These are phyloP conservation scores for Chaetoceros muelleri DNA, from an alignment of 108 stramenopile species.

Conservation along the genomic window DNA sequence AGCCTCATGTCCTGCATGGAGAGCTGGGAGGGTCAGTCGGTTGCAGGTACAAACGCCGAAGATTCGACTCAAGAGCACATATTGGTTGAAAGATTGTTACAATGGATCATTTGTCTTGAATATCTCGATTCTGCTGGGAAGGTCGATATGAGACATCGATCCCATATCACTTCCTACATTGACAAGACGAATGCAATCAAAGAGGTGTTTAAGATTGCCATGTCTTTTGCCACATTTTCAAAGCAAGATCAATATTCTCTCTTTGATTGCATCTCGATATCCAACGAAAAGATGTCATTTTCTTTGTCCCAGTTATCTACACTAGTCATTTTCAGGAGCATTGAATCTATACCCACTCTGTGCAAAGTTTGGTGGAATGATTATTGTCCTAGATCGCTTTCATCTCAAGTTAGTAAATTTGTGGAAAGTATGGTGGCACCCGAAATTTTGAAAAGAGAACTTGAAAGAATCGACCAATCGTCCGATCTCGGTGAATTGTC, in stretches of 20 bases:
- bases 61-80: conserved; percentile 20
- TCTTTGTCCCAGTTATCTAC: conserved; percentile 35
- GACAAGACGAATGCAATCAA: conserved; percentile 16
- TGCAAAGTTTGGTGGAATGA: conserved; percentile 75
- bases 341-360: conserved; percentile 64
- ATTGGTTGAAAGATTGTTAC: conserved; percentile 33
- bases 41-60: no score
- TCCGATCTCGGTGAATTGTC: conserved; percentile 59
- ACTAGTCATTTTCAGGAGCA: conserved; percentile 49
- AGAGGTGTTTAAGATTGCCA: background rate
- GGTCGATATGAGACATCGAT: conserved; percentile 45
- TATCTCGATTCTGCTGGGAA: conserved; percentile 41
- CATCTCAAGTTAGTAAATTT: conserved; percentile 38
- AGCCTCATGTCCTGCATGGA: conserved; percentile 40
- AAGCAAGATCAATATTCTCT: conserved; percentile 4
- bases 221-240: conserved; percentile 25
- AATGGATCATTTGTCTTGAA: conserved; percentile 46
- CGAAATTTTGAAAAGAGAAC: conserved; percentile 45
- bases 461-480: conserved; percentile 44
- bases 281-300: conserved; percentile 11
- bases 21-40: conserved; percentile 17
- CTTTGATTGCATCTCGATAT: conserved; percentile 19
- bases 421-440: conserved; percentile 66
- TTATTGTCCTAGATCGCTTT: conserved; percentile 48
- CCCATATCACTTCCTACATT: conserved; percentile 47